These are phyloP conservation scores for Penicillium brasilianum DNA, from an alignment of 2,329 filamentous ascomycete species.

Conservation along the genomic window DNA sequence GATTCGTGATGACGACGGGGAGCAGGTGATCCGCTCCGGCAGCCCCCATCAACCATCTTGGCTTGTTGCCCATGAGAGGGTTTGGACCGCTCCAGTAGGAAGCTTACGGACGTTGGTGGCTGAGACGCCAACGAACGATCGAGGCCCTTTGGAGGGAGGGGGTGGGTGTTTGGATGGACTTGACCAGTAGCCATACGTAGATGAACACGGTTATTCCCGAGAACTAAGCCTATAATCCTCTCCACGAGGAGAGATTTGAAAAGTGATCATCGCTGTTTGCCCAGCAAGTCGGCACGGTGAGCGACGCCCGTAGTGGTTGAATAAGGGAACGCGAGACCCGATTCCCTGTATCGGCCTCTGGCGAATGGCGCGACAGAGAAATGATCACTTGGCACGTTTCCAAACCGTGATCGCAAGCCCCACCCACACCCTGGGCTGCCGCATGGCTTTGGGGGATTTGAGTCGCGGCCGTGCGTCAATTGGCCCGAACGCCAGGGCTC, in stretches of 20 bases:
- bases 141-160: conserved; percentile 13
- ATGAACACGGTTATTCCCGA: conserved; percentile 24
- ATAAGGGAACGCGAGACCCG: neutral
- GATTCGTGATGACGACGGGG: conserved; percentile 10
- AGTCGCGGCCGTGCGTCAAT: conserved; percentile 19
- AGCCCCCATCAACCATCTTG: neutral
- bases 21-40: conserved; percentile 21
- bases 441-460: conserved; percentile 15
- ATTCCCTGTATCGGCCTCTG: conserved; percentile 5
- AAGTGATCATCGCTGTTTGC: neutral
- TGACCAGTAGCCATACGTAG: neutral
- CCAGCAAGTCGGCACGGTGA: neutral
- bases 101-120: conserved; percentile 20
- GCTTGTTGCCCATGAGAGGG: conserved; percentile 10
- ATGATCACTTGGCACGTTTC: conserved; percentile 19
- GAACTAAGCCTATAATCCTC: neutral
- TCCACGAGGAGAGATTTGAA: neutral
- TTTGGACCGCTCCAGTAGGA: conserved; percentile 11
- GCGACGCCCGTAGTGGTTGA: neutral
- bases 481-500: conserved; percentile 14
- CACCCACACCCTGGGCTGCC: conserved; percentile 12
- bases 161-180: conserved; percentile 6
- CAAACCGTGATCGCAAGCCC: conserved; percentile 10
- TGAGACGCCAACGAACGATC: conserved; percentile 21
- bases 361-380: conserved; percentile 16